phyloP scores from a whole-genome alignment of 192 early-diverging fungal genomes.

The Coemansia sp. region DNA sequence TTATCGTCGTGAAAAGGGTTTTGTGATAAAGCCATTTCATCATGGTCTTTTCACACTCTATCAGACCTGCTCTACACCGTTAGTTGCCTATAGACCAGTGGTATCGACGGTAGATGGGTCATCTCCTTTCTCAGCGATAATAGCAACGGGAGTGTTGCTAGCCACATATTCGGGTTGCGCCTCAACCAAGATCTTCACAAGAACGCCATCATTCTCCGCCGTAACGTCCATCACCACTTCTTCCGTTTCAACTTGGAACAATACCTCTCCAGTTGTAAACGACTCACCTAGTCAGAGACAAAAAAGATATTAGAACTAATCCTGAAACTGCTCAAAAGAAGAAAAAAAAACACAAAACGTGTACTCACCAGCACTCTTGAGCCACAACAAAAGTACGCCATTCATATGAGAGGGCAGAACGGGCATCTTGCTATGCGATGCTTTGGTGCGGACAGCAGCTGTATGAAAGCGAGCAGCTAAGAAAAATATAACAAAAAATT shows the following conservation, averaged over 20 bases:
- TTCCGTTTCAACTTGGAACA: constrained; percentile 96
- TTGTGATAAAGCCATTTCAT: too few relatives aligned
- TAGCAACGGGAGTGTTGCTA: constrained; percentile 76
- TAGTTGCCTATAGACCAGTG: constrained; percentile 44
- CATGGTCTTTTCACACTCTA: too few relatives aligned
- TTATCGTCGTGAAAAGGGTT: too few relatives aligned
- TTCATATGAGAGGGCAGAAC: constrained; percentile 98
- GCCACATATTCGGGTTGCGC: constrained; percentile 64
- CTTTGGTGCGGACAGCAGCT: constrained; percentile 20
- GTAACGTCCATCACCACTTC: constrained; percentile 99
- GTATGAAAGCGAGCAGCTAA: constrained; percentile 75
- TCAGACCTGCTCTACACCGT: neutral
- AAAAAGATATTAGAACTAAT: neutral
- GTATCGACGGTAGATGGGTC: constrained; percentile 77
- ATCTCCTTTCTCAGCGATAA: constrained; percentile 88
- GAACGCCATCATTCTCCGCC: constrained; percentile 94
- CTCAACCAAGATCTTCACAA: constrained; percentile 87
- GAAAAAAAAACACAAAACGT: too few relatives aligned
- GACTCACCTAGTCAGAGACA: constrained; percentile 65
- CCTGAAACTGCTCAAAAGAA: neutral
- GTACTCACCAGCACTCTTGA: constrained; percentile 71
- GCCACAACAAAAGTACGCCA: constrained; percentile 87
- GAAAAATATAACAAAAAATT: neutral
- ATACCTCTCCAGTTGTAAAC: constrained; percentile 85
- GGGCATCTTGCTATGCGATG: constrained; percentile 80